Evolutionary conservation across 192 early-diverging fungal genomes (phyloP).

Genomic region (Umbelopsis sp.): DNA sequence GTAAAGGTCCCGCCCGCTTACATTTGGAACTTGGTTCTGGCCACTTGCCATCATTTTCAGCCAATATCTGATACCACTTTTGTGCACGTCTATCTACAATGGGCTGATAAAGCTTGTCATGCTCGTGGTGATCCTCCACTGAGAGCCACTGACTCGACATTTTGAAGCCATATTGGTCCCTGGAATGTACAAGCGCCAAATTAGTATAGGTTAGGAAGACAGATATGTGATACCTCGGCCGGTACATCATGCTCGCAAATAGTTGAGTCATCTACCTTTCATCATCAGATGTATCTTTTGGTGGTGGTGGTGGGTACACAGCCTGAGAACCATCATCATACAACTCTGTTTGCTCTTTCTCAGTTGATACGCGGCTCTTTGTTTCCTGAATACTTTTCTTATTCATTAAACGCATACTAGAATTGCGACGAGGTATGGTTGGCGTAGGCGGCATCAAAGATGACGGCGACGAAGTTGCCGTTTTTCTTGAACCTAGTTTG

Average conservation of each 20-base stretch:
- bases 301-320: conserved; percentile 22
- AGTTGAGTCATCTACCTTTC: background rate
- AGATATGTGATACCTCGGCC: no score
- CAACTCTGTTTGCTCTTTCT: background rate
- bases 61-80: conserved; percentile 59
- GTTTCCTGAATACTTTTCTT: background rate
- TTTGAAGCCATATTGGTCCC: conserved; percentile 65
- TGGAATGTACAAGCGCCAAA: conserved; percentile 15
- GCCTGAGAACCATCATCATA: conserved; percentile 25
- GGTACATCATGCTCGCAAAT: no score
- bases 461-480: background rate
- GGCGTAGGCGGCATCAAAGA: background rate
- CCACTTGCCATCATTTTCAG: conserved; percentile 50
- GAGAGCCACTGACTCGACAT: conserved; percentile 57
- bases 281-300: conserved; percentile 10
- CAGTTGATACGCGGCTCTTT: background rate
- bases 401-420: conserved; percentile 1
- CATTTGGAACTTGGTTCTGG: conserved; percentile 54
- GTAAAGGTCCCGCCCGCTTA: conserved; percentile 23
- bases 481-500: background rate
- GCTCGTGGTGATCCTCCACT: conserved; percentile 50
- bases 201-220: no score
- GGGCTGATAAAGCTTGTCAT: conserved; percentile 54
- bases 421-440: background rate
- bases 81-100: conserved; percentile 50